Evolutionary conservation across 306 rosid genomes (phyloP).

Genomic region (Castanea mollissima): DNA sequence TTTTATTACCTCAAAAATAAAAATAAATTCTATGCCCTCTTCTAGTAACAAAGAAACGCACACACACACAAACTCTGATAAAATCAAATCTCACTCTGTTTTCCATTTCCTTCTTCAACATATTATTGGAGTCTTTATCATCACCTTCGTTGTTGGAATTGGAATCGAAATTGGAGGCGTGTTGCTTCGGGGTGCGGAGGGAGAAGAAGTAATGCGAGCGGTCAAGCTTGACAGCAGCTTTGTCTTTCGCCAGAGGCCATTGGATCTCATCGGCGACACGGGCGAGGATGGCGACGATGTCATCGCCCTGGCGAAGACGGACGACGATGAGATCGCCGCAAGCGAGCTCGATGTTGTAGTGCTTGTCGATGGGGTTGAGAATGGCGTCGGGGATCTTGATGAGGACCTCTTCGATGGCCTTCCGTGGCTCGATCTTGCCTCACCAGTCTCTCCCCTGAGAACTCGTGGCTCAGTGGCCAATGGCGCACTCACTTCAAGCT

Average conservation of each 20-base stretch:
- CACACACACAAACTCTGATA: no score
- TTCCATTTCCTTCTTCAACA: conserved; percentile 31
- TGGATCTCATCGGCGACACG: conserved; percentile 66
- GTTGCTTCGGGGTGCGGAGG: conserved; percentile 40
- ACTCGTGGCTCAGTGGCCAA: no score
- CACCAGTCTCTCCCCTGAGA: no score
- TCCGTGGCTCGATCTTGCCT: conserved; percentile 25
- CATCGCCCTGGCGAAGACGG: conserved; percentile 56
- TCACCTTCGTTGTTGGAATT: conserved; percentile 41
- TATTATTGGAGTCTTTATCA: not conserved
- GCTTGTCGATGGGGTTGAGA: conserved; percentile 65
- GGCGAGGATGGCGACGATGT: conserved; percentile 57
- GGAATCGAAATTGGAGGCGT: conserved; percentile 5
- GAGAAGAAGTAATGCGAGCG: conserved; percentile 90
- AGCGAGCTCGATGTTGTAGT: conserved; percentile 88
- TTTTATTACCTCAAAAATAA: no score
- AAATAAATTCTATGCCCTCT: no score
- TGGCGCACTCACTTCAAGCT: no score
- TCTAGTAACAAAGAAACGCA: no score
- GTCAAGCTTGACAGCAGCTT: conserved; percentile 68
- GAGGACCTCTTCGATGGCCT: conserved; percentile 48
- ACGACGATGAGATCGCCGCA: conserved; percentile 61
- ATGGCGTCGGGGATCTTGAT: conserved; percentile 74
- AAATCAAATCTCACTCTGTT: no score
- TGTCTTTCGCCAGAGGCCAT: conserved; percentile 78